Base-by-base conservation (phyloP, 192 early-diverging fungal genomes). In the Gryganskiella cystojenkinii region DNA sequence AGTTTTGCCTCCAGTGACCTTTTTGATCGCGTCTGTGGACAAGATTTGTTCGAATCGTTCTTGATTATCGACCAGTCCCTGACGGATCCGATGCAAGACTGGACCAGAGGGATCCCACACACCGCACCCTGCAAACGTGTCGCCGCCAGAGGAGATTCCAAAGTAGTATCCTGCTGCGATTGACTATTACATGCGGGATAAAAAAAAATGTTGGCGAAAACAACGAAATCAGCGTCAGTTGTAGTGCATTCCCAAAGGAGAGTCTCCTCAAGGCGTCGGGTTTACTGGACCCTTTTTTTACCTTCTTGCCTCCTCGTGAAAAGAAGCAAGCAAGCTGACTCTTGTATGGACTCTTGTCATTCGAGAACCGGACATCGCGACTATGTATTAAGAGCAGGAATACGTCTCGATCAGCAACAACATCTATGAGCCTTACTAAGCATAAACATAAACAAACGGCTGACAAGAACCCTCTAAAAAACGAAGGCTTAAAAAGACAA, bases 361-460 rank as follows among this genome's bases (percentile, higher is more conserved):
- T 83, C 1, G 85, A 82, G 67, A 90, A 90, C 7, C 89, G 72
- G 9, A 90, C 56, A 59, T 90, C 89, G 8, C 88, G 83, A 64
- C 87, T 89, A 69, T 54, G 43, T 46, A 3, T 67, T 49, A 8
- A 82, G 40, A 33, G 40, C 15, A 51, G 14, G n/a, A 17, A 56
- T 42, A 53, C 45, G 34, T 27, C 45, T 43, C 37, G 37, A 40
- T 40, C 28, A 40, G 19, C 7, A 31, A 14, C 20, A 52, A 24
- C 47, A 10, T 2, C 30, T 33, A 17, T 34, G n/a, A n/a, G n/a
- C n/a, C n/a, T n/a, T n/a, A n/a, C n/a, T n/a, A n/a, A n/a, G n/a
- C n/a, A n/a, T n/a, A n/a, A n/a, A n/a, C n/a, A n/a, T n/a, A n/a
- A n/a, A n/a, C n/a, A n/a, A n/a, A n/a, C n/a, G n/a, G n/a, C n/a